Evolutionary conservation across 352 stramenopile genomes (phyloP), one percentile per base, ranked within the genome.

Genomic region (Phytophthora tubulina): DNA sequence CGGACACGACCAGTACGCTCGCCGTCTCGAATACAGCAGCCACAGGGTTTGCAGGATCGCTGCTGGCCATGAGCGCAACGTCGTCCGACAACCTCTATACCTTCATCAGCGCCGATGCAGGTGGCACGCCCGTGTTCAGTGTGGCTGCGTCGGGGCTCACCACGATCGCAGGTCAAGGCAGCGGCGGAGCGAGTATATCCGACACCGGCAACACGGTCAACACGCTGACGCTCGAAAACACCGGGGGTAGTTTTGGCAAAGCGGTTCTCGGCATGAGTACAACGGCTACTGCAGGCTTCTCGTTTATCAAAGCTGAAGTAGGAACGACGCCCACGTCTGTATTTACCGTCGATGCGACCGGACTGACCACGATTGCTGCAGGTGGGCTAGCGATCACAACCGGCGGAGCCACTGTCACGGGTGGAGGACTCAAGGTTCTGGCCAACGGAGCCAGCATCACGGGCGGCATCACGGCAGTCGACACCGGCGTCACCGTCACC

Each of bases 281-380:
- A 17, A 80, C 58, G 13, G 56, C 33, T 58, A 49, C 10, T 32
- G 32, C 14, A 2, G 53, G 27, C 1, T 75, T 67, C 45, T 63
- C 58, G 6, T 36, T 81, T n/a, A 75, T 83, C 33, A 72, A 75
- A 39, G 65, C 58, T 0, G 63, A 73, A 38, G 66, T 14, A 0
- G 55, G 33, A 7, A 31, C 49, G 3, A 3, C 30, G 3, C 32
- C 21, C 1, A 55, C 11, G 1, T 41, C 33, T 2, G 42, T 69
- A 2, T 82, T 87, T 35, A 69, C 57, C 0, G 71, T 85, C 3
- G 57, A 59, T 5, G 67, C 71, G 15, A 64, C 61, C 0, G 80
- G 79, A 30, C 59, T 69, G 31, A 75, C 72, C 1, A 81, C 67
- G 3, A 76, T 84, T 21, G 15, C 57, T 44, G n/a, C 31, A 14